Evolutionary conservation across 1,284 basidiomycete species (phyloP).

Genomic region (Sporisorium iseilematis-ciliati): DNA sequence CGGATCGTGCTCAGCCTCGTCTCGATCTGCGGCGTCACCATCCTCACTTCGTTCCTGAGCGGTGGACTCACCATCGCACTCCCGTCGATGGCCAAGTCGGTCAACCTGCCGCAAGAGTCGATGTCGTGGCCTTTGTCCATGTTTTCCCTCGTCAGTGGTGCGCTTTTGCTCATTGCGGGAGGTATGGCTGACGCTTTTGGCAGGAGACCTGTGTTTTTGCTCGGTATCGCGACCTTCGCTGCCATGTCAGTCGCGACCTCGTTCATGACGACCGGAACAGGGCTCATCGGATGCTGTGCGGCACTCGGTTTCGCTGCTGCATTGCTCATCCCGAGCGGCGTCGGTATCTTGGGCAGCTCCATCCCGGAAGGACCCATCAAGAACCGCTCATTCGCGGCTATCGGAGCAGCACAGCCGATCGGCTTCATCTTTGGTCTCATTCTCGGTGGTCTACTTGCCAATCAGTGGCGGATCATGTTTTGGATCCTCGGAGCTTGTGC

Average conservation of each 20-base stretch:
- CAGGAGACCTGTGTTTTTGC: constrained; percentile 72
- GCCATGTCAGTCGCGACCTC: constrained; percentile 65
- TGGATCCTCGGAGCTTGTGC: constrained; percentile 75
- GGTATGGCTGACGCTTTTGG: constrained; percentile 72
- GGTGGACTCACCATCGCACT: constrained; percentile 75
- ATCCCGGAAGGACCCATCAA: constrained; percentile 68
- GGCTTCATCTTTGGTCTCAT: constrained; percentile 75
- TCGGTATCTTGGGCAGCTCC: constrained; percentile 66
- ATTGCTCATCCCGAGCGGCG: constrained; percentile 47
- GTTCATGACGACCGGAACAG: constrained; percentile 64
- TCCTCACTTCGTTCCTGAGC: constrained; percentile 69
- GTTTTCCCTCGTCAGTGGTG: constrained; percentile 75
- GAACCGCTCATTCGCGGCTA: constrained; percentile 64
- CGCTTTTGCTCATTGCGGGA: constrained; percentile 72
- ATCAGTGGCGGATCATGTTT: constrained; percentile 77
- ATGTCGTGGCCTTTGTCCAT: constrained; percentile 79
- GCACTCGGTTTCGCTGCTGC: constrained; percentile 56
- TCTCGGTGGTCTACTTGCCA: constrained; percentile 77
- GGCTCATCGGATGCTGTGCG: constrained; percentile 65
- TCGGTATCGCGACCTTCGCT: constrained; percentile 66
- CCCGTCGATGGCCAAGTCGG: constrained; percentile 74
- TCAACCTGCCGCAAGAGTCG: constrained; percentile 37
- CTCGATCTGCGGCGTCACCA: constrained; percentile 53
- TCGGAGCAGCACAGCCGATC: constrained; percentile 79
- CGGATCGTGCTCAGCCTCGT: constrained; percentile 46